Base-by-base conservation (phyloP, 192 early-diverging fungal genomes). In the Geranomyces variabilis region DNA sequence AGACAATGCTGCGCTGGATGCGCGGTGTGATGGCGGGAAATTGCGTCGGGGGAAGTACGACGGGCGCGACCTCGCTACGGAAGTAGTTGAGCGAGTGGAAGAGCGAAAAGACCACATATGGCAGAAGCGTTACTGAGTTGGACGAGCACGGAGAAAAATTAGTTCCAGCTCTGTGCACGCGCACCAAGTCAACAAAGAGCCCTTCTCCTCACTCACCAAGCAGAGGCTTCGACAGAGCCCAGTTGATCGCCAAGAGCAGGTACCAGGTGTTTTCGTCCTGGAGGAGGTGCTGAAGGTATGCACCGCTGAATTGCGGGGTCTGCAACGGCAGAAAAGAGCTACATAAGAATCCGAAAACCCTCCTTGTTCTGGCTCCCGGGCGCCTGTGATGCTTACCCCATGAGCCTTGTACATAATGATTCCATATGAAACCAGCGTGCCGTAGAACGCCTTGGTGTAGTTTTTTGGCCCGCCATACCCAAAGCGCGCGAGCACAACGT, bases 221-320 rank as follows among this genome's bases (percentile, higher is more conserved):
- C 67, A 93, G 79, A 43, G 92, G 92, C 30, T 81, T 81, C n/a
- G 82, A 81, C n/a, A 83, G 77, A 49, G 79, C 81, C 91, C 91
- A 94, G 57, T 88, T 83, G 30, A 92, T 62, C 2, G 91, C 86
- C 48, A 93, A 74, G 43, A 89, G 49, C 12, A 92, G 76, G 65
- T 94, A 94, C 70, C 91, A 90, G 13, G 86, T 76, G 70, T 94
- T 93, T 71, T 94, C 92, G 74, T 94, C 91, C 51, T 77, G 77
- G 61, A 91, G 70, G 33, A 93, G 34, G n/a, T 74, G 75, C 66
- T 87, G 83, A 15, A 86, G 64, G 74, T 89, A 93, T 30, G 77
- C 79, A 33, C 71, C 76, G 49, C 80, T 85, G 13, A 88, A 68
- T 75, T 87, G 80, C 19, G 90, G 90, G 31, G 70, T 76, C 89